These are phyloP conservation scores for Helianthus tuberosus DNA, from an alignment of 129 eudicot genomes.

Conservation along the genomic window DNA sequence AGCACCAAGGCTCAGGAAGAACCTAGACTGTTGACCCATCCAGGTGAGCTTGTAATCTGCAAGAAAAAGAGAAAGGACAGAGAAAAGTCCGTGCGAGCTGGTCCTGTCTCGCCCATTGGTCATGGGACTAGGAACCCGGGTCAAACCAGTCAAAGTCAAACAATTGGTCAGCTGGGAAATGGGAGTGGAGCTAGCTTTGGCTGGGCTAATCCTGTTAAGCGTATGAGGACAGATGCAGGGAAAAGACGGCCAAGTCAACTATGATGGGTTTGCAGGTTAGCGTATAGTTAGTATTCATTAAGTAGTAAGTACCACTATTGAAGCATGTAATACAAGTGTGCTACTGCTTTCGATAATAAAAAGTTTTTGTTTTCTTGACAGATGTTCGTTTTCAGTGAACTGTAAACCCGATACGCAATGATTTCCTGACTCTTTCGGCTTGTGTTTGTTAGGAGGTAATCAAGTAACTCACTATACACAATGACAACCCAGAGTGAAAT, in stretches of 20 bases:
- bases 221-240: constrained; percentile 80
- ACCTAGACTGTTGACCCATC: constrained; percentile 64
- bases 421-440: constrained; percentile 13
- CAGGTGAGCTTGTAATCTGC: constrained; percentile 88
- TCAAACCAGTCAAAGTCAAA: constrained; percentile 45
- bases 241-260: constrained; percentile 84
- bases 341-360: constrained; percentile 17
- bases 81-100: constrained; percentile 63
- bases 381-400: constrained; percentile 13
- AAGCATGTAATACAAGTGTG: constrained; percentile 24
- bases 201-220: constrained; percentile 97
- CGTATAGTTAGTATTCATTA: constrained; percentile 7
- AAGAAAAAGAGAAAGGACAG: constrained; percentile 92
- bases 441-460: constrained; percentile 9
- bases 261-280: constrained; percentile 33
- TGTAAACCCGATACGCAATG: constrained; percentile 3
- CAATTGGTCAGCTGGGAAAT: constrained; percentile 51
- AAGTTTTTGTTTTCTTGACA: not conserved
- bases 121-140: constrained; percentile 67
- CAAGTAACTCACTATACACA: constrained; percentile 8
- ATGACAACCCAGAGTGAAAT: constrained; percentile 1
- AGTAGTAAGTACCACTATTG: constrained; percentile 15
- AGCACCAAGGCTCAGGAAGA: constrained; percentile 48
- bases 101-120: constrained; percentile 62
- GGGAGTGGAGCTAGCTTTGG: constrained; percentile 55